Evolutionary conservation across 2,329 filamentous ascomycete genomes (phyloP).

Genomic region (Colletotrichum liaoningense): DNA sequence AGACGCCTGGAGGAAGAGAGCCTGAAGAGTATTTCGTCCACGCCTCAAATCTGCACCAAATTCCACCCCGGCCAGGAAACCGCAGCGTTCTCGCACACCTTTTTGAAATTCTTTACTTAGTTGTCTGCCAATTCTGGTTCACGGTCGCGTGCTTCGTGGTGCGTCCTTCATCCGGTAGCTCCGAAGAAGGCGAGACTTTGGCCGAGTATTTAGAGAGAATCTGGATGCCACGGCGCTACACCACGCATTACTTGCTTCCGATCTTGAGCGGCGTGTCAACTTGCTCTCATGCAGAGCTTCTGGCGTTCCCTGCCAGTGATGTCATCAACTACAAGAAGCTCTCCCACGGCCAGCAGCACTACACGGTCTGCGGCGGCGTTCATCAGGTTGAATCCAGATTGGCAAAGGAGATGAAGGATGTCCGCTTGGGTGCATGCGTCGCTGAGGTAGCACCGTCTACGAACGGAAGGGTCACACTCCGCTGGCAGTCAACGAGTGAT

Average conservation of each 20-base stretch:
- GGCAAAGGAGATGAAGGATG: slow-evolving; percentile 48
- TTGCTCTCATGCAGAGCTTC: slow-evolving; percentile 61
- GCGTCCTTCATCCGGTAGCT: slow-evolving; percentile 41
- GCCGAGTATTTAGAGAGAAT: slow-evolving; percentile 63
- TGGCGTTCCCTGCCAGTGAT: slow-evolving; percentile 65
- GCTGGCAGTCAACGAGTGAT: slow-evolving; percentile 43
- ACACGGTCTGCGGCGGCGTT: slow-evolving; percentile 62
- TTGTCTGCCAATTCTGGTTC: slow-evolving; percentile 65
- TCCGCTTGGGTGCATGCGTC: slow-evolving; percentile 54
- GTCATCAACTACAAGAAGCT: slow-evolving; percentile 61
- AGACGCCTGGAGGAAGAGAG: slow-evolving; percentile 30
- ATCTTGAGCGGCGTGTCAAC: slow-evolving; percentile 66
- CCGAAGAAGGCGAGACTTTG: slow-evolving; percentile 53
- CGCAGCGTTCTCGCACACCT: slow-evolving; percentile 52
- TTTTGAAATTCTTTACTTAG: slow-evolving; percentile 56
- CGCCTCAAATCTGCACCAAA: slow-evolving; percentile 64
- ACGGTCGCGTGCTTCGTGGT: slow-evolving; percentile 62
- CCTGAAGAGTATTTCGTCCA: slow-evolving; percentile 61
- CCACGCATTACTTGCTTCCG: slow-evolving; percentile 63
- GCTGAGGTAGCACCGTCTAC: slow-evolving; percentile 44
- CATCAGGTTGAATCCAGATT: slow-evolving; percentile 60
- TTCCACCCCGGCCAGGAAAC: slow-evolving; percentile 55
- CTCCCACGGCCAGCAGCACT: slow-evolving; percentile 61
- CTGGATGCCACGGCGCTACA: slow-evolving; percentile 58
- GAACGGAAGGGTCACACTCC: slow-evolving; percentile 40